These are phyloP conservation scores for Cylindrotheca closterium DNA, from an alignment of 108 stramenopile species.

Conservation along the genomic window DNA sequence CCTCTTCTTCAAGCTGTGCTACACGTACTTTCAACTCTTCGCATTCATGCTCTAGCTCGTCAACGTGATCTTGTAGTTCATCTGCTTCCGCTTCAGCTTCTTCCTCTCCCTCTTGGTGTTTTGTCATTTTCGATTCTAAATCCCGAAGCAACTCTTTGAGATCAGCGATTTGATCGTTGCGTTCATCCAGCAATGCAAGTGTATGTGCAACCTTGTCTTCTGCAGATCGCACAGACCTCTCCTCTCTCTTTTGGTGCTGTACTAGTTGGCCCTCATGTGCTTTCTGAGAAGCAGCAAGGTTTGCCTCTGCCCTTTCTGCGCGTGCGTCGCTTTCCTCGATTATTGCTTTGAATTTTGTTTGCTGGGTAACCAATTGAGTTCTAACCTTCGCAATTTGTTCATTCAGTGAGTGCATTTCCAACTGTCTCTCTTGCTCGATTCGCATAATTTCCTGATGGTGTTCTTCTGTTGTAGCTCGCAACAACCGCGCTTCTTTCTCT, in stretches of 20 bases:
- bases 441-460: slow-evolving; percentile 32
- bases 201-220: slow-evolving; percentile 53
- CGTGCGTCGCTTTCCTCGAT: slow-evolving; percentile 30
- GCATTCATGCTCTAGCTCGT: slow-evolving; percentile 55
- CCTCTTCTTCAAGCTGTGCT: slow-evolving; percentile 45
- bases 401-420: slow-evolving; percentile 26
- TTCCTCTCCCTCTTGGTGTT: slow-evolving; percentile 42
- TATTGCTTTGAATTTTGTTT: slow-evolving; percentile 22
- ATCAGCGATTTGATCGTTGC: slow-evolving; percentile 34
- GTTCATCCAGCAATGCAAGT: slow-evolving; percentile 62
- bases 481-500: slow-evolving; percentile 37
- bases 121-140: slow-evolving; percentile 34
- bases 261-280: slow-evolving; percentile 18
- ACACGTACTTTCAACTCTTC: slow-evolving; percentile 45
- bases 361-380: slow-evolving; percentile 18
- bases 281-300: slow-evolving; percentile 8
- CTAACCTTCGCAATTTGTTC: slow-evolving; percentile 21
- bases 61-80: slow-evolving; percentile 56
- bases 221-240: slow-evolving; percentile 27
- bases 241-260: slow-evolving; percentile 29
- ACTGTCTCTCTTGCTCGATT: slow-evolving; percentile 14
- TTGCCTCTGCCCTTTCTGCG: slow-evolving; percentile 24
- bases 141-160: slow-evolving; percentile 29
- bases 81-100: slow-evolving; percentile 56
- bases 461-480: slow-evolving; percentile 38